Conservation (phyloP, 208 protist genomes). For the Crithidia sp. region DNA sequence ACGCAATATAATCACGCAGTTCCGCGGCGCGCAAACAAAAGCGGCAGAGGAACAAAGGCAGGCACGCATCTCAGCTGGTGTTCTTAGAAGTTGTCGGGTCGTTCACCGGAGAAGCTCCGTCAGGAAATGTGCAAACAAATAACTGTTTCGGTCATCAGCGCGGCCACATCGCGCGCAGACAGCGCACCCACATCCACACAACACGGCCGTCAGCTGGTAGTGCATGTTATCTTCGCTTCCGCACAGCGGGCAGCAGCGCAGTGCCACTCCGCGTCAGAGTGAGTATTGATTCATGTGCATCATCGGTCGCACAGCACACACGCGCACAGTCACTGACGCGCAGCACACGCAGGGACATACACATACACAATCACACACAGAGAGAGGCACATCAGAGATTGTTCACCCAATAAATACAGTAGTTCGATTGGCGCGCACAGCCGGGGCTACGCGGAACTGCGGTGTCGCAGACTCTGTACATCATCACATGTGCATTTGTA, state of each 20-base stretch:
- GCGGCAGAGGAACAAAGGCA: not conserved
- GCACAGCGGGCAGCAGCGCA: constrained; percentile 30
- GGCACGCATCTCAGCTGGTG: constrained; percentile 17
- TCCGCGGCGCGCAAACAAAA: not conserved
- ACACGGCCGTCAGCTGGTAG: constrained; percentile 43
- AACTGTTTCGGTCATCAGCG: constrained; percentile 27
- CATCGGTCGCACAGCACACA: constrained; percentile 19
- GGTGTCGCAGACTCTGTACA: too few species aligned
- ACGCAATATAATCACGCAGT: constrained; percentile 23
- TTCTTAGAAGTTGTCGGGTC: constrained; percentile 18
- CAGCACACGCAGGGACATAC: too few species aligned
- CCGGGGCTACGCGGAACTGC: too few species aligned
- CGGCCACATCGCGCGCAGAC: not conserved
- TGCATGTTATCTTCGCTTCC: constrained; percentile 61
- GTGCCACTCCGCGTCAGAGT: constrained; percentile 37
- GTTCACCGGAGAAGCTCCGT: constrained; percentile 11
- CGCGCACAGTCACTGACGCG: too few species aligned
- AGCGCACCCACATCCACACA: not conserved
- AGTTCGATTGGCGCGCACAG: too few species aligned
- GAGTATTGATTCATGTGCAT: constrained; percentile 59
- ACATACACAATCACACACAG: too few species aligned
- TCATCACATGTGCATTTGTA: too few species aligned
- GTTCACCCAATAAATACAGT: too few species aligned
- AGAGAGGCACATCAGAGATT: too few species aligned
- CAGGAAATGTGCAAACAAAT: constrained; percentile 33